phyloP scores from a whole-genome alignment of 2,329 filamentous ascomycete species.

The Cytospora paraplurivora region DNA sequence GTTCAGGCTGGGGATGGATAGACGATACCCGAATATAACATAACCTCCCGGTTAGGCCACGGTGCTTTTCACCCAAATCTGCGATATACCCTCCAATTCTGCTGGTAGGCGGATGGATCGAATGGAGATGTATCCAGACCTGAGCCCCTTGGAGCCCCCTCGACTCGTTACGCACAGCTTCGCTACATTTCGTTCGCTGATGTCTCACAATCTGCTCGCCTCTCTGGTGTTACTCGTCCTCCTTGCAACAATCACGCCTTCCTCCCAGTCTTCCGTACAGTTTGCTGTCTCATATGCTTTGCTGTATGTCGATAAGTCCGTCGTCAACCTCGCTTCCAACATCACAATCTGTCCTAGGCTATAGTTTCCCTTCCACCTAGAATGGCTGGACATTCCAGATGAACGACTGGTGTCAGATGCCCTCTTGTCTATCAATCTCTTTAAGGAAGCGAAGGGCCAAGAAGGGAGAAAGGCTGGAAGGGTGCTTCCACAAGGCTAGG shows the following conservation, averaged over 20 bases:
- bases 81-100: neutral
- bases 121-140: neutral
- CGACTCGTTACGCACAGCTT: neutral
- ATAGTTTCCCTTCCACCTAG: neutral
- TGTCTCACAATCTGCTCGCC: slow-evolving; percentile 1
- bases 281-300: neutral
- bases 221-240: neutral
- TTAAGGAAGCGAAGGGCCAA: slow-evolving; percentile 13
- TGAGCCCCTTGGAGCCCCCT: neutral
- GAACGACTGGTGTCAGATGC: neutral
- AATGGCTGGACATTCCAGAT: neutral
- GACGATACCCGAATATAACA: slow-evolving; percentile 30
- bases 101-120: neutral
- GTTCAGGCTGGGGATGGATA: slow-evolving; percentile 27
- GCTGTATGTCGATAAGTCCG: neutral
- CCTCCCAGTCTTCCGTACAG: neutral
- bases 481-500: slow-evolving; percentile 1
- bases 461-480: slow-evolving; percentile 19
- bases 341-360: neutral
- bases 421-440: neutral
- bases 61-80: slow-evolving; percentile 7
- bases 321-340: neutral
- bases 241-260: neutral
- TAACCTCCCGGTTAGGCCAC: slow-evolving; percentile 27
- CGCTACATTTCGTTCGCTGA: neutral